phyloP scores from a whole-genome alignment of 1,284 basidiomycete species.

The Quambalaria eucalypti region DNA sequence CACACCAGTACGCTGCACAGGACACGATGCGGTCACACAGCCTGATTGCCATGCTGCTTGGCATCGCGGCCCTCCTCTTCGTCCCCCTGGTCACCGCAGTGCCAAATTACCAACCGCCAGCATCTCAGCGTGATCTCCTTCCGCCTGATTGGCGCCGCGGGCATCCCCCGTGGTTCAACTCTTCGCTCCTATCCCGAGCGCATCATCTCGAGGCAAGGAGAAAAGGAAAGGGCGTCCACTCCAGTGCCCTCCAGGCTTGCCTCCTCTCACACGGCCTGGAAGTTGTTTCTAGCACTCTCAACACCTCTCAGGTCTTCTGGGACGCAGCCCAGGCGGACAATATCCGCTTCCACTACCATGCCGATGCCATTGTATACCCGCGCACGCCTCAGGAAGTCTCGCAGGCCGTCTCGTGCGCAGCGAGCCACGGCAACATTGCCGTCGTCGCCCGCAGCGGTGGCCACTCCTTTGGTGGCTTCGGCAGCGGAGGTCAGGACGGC shows the following conservation, averaged over 20 bases:
- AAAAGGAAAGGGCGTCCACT: no score
- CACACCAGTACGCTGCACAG: no score
- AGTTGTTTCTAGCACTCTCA: background rate
- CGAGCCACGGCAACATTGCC: constrained; percentile 10
- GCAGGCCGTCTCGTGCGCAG: constrained; percentile 34
- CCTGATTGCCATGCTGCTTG: no score
- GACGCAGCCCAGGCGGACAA: constrained; percentile 42
- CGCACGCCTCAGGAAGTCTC: constrained; percentile 20
- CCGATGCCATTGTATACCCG: constrained; percentile 40
- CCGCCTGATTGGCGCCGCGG: no score
- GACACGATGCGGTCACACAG: no score
- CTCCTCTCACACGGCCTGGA: background rate
- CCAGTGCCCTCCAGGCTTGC: background rate
- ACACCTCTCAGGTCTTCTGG: constrained; percentile 7
- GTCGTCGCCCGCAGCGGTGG: constrained; percentile 46
- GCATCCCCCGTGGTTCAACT: no score
- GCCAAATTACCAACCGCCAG: no score
- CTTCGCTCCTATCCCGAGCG: no score
- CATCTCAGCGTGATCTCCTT: no score
- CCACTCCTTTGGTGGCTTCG: constrained; percentile 43
- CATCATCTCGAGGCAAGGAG: no score
- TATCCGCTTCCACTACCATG: constrained; percentile 42
- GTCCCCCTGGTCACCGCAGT: no score
- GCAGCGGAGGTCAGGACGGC: constrained; percentile 39
- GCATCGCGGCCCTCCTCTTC: no score